phyloP scores from a whole-genome alignment of 345 rosid genomes.

The Rhodamnia rubescens region DNA sequence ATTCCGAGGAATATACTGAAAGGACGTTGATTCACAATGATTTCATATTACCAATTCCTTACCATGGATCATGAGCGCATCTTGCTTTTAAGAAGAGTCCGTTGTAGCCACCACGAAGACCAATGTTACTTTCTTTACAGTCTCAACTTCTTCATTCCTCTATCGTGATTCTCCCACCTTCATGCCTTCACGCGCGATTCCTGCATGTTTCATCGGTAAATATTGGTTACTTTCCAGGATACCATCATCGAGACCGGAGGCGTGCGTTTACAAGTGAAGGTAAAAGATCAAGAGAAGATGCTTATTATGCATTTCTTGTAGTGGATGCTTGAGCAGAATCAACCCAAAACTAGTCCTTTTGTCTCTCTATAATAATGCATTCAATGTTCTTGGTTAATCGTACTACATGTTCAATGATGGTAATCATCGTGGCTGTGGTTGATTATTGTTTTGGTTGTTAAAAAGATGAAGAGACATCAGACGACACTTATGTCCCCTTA shows the following conservation, averaged over 20 bases:
- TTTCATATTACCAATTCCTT: not conserved
- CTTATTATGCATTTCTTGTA: not conserved
- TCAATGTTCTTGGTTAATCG: not conserved
- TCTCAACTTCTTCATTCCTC: not conserved
- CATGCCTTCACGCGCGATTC: not conserved
- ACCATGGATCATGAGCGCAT: not conserved
- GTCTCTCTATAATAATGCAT: not conserved
- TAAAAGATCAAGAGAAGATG: not conserved
- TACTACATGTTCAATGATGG: not conserved
- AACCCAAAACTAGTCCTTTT: not conserved
- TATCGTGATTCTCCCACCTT: not conserved
- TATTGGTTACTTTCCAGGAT: not conserved
- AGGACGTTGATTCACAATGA: not conserved
- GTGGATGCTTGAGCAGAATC: not conserved
- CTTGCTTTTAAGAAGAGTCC: not conserved
- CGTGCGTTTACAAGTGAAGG: not conserved
- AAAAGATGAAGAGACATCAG: not conserved
- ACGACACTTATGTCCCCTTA: not conserved
- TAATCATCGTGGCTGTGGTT: not conserved
- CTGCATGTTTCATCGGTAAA: not conserved
- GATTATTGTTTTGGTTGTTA: not conserved
- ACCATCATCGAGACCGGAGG: not conserved
- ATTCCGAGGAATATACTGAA: not conserved
- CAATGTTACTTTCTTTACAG: not conserved
- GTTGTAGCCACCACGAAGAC: not conserved